Evolutionary conservation across 805 yeast genomes (phyloP).

Genomic region (Candida yuanshanica): DNA sequence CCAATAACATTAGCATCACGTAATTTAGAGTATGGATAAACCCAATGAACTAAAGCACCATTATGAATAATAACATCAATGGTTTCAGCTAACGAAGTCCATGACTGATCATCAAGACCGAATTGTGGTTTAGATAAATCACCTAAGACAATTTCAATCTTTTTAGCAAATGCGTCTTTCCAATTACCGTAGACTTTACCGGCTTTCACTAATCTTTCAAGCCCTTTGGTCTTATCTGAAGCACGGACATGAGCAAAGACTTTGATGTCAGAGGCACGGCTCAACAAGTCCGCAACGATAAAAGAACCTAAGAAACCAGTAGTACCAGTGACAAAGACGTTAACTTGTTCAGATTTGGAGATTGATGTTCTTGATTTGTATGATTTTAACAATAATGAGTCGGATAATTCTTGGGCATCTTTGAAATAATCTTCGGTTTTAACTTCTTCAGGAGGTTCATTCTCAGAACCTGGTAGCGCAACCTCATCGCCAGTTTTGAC

Average conservation of each 20-base stretch:
- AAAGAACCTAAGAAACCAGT: slow-evolving; percentile 96
- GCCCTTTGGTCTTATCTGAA: slow-evolving; percentile 54
- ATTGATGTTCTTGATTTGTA: slow-evolving; percentile 41
- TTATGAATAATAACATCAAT: slow-evolving; percentile 89
- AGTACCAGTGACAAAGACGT: slow-evolving; percentile 87
- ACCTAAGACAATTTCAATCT: slow-evolving; percentile 73
- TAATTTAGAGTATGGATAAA: slow-evolving; percentile 83
- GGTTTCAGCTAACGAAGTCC: slow-evolving; percentile 50
- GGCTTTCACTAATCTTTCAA: slow-evolving; percentile 68
- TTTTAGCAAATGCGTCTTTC: slow-evolving; percentile 48
- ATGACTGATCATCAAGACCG: slow-evolving; percentile 54
- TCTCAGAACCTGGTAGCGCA: slow-evolving; percentile 31
- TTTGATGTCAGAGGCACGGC: slow-evolving; percentile 48
- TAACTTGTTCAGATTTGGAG: slow-evolving; percentile 34
- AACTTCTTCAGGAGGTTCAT: slow-evolving; percentile 22
- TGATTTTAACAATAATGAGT: slow-evolving; percentile 33
- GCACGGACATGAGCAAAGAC: slow-evolving; percentile 93
- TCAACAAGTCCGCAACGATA: slow-evolving; percentile 70
- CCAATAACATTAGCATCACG: slow-evolving; percentile 92
- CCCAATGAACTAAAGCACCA: slow-evolving; percentile 99
- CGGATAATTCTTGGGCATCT: slow-evolving; percentile 60
- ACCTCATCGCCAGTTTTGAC: slow-evolving; percentile 46
- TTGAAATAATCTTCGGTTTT: slow-evolving; percentile 46
- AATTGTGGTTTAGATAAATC: slow-evolving; percentile 69
- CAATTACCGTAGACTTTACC: slow-evolving; percentile 71